Evolutionary conservation across 208 protist genomes (phyloP).

Genomic region (Naegleria gruberi): DNA sequence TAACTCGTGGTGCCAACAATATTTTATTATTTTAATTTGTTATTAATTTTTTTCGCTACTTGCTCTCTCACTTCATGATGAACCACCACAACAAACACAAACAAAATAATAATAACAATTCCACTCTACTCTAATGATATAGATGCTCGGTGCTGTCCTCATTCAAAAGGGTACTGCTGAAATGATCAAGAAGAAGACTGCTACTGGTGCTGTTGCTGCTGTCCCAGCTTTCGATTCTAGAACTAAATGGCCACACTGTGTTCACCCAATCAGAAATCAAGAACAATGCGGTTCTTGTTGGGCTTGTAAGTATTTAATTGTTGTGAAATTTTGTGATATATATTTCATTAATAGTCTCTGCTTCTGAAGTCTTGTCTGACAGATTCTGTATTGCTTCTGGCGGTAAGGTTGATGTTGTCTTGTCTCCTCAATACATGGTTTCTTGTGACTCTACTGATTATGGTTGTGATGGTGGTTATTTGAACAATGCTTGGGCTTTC

Average conservation of each 20-base stretch:
- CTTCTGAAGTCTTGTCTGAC: slow-evolving; percentile 66
- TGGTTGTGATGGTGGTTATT: slow-evolving; percentile 43
- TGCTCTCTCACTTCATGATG: background rate
- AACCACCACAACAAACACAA: background rate
- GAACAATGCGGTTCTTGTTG: slow-evolving; percentile 71
- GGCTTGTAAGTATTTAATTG: too few relatives aligned
- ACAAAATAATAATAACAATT: too few relatives aligned
- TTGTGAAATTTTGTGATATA: too few relatives aligned
- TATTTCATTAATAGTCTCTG: too few relatives aligned
- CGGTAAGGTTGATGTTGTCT: slow-evolving; percentile 34
- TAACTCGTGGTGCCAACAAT: too few relatives aligned
- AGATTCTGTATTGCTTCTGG: slow-evolving; percentile 70
- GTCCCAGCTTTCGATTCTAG: background rate
- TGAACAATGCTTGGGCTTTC: slow-evolving; percentile 33
- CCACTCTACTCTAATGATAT: too few relatives aligned
- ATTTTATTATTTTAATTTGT: too few relatives aligned
- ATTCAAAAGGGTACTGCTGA: background rate
- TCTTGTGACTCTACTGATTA: slow-evolving; percentile 7
- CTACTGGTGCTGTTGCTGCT: background rate
- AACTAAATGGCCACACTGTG: background rate
- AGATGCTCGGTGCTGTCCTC: background rate
- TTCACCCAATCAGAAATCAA: background rate
- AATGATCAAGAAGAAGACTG: background rate
- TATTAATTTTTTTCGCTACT: background rate
- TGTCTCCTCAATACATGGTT: slow-evolving; percentile 22